These are phyloP conservation scores for Sphagnum magellanicum DNA, from an alignment of 228 moss, liverwort and hornwort species.

Conservation along the genomic window DNA sequence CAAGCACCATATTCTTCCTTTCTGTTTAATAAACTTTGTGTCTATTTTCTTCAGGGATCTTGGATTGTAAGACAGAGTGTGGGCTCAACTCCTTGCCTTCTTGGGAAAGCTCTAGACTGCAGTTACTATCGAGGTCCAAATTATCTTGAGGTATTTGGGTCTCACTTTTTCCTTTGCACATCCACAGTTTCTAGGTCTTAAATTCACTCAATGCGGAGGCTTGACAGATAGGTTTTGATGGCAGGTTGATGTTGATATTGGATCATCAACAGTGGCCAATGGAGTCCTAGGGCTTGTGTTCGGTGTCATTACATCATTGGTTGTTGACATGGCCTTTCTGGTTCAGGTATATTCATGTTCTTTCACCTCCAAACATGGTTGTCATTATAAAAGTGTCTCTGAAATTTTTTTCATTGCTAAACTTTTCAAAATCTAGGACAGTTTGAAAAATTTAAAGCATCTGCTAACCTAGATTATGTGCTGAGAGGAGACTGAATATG, in stretches of 20 bases:
- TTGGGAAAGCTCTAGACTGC: constrained; percentile 90
- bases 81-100: constrained; percentile 83
- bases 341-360: constrained; percentile 47
- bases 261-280: constrained; percentile 85
- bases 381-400: background rate
- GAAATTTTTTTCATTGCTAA: background rate
- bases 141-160: constrained; percentile 56
- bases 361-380: background rate
- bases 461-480: background rate
- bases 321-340: constrained; percentile 93
- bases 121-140: constrained; percentile 65
- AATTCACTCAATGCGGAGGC: background rate
- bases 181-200: background rate
- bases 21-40: too few species aligned
- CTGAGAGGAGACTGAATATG: background rate
- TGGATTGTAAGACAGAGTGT: constrained; percentile 97
- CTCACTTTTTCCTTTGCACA: background rate
- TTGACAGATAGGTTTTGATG: background rate
- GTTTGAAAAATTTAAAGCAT: background rate
- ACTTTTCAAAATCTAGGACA: background rate
- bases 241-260: constrained; percentile 91
- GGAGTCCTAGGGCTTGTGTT: constrained; percentile 86
- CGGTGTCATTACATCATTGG: constrained; percentile 84
- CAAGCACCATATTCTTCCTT: background rate
- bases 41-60: constrained; percentile 49